Conservation (phyloP, 2,329 filamentous ascomycete species). For the Colletotrichum musae region DNA sequence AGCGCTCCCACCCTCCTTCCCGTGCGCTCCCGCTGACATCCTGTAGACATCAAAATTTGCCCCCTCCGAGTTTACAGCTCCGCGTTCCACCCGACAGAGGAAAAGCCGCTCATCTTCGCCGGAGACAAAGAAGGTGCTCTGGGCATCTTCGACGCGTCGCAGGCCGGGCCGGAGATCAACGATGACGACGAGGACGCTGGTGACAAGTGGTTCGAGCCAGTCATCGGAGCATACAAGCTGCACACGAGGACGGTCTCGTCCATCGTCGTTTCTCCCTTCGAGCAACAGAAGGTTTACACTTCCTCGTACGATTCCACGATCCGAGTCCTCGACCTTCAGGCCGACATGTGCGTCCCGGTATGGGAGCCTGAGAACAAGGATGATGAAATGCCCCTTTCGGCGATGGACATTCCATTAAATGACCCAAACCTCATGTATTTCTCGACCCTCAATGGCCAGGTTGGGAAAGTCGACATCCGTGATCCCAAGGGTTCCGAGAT, state of each 20-base stretch:
- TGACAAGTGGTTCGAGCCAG: constrained; percentile 71
- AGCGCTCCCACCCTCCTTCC: constrained; percentile 44
- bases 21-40: constrained; percentile 3
- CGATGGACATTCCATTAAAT: constrained; percentile 81
- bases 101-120: constrained; percentile 91
- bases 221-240: constrained; percentile 91
- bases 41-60: constrained; percentile 87
- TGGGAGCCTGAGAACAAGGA: constrained; percentile 80
- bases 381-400: constrained; percentile 85
- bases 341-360: constrained; percentile 83
- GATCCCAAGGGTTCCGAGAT: constrained; percentile 70
- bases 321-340: constrained; percentile 85
- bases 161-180: constrained; percentile 69
- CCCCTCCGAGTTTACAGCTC: constrained; percentile 90
- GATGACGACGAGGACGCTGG: constrained; percentile 79
- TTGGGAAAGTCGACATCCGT: constrained; percentile 87
- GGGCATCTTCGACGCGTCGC: constrained; percentile 91
- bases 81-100: constrained; percentile 87
- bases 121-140: constrained; percentile 94
- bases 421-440: constrained; percentile 86
- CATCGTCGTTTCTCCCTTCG: constrained; percentile 82
- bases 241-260: constrained; percentile 91
- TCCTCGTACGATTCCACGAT: constrained; percentile 95
- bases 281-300: constrained; percentile 83
- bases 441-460: constrained; percentile 84